Percentiles rank a stretch among this genome's conserved stretches.
Conservation (phyloP, 176 grass and related monocot species). For the Saccharum officinarum region DNA sequence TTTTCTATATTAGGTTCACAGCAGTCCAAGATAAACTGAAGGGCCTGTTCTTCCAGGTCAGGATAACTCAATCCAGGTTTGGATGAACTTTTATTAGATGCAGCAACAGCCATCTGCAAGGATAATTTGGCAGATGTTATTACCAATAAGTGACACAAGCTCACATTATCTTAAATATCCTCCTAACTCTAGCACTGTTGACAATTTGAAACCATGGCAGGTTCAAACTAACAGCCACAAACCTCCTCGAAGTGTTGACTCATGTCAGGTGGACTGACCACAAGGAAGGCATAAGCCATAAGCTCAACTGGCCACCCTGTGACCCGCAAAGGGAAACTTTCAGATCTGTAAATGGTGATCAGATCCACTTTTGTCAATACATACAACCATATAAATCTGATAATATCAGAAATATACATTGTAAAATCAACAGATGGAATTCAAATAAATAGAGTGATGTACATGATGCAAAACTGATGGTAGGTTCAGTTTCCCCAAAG, state of each 20-base stretch:
- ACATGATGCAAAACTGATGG: not conserved
- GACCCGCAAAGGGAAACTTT: slow-evolving; percentile 88
- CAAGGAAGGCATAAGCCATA: slow-evolving; percentile 92
- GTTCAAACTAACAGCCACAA: slow-evolving; percentile 33
- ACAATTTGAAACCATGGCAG: not conserved
- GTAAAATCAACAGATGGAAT: not conserved
- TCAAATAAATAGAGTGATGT: slow-evolving; percentile 5
- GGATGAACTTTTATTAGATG: slow-evolving; percentile 65
- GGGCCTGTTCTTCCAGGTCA: slow-evolving; percentile 76
- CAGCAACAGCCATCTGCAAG: slow-evolving; percentile 86
- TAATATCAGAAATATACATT: slow-evolving; percentile 15
- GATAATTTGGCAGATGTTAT: slow-evolving; percentile 14
- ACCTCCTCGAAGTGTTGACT: slow-evolving; percentile 76
- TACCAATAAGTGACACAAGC: not conserved
- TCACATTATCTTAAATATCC: slow-evolving; percentile 15
- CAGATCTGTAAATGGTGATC: slow-evolving; percentile 51
- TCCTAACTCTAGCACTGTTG: not conserved
- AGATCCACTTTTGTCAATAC: slow-evolving; percentile 37
- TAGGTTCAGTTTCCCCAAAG: not conserved
- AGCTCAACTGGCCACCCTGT: slow-evolving; percentile 96
- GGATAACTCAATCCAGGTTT: slow-evolving; percentile 62
- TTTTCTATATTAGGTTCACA: slow-evolving; percentile 81
- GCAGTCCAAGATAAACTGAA: slow-evolving; percentile 93
- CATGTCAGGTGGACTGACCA: slow-evolving; percentile 85
- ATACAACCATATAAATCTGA: slow-evolving; percentile 8